Base-by-base conservation (phyloP, 805 yeast species). In the Monosporozyma servazzii region DNA sequence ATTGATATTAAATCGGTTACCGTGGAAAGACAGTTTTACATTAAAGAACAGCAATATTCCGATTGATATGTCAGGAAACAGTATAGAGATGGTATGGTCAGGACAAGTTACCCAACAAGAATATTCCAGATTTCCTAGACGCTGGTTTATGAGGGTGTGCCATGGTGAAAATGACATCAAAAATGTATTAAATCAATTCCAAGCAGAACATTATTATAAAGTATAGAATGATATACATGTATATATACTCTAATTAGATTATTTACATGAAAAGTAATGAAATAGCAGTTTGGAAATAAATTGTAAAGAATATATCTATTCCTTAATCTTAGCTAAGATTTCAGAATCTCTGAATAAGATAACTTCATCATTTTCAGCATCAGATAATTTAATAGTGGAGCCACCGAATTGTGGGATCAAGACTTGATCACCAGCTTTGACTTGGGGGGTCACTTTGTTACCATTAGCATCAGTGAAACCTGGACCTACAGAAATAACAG, bases 341-440 rank as follows among this genome's bases (percentile, higher is more conserved):
- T 91, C 99, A 64, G 86, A 75, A 73, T 93, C 98, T 70, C 96
- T 86, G 81, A 86, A 89, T 64, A 90, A 76, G 61, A 86, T 77
- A 64, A 75, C 82, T 67, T 80, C 76, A 29, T 68, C 86, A 41
- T 41, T 41, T n/a, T 41, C 44, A 62, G 90, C 95, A 54, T 42
- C 47, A 44, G 41, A 29, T 62, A 93, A 80, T 74, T 86, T 89
- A 71, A 93, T 79, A 56, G 88, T 73, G 58, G 89, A 81, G 52
- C 99, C 99, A 55, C 99, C 99, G 61, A 86, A 91, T 53, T 85
- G 81, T 58, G 98, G 98, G 66, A 93, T 88, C 75, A 93, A 76
- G 47, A 93, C 98, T 63, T 84, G 82, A 75, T 93, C 99, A 63
- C 99, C 99, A 46, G 86, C 81, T 66, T 80, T 75, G 53, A 93